phyloP scores from a whole-genome alignment of 2,329 filamentous ascomycete genomes.

The Phialophora chinensis region DNA sequence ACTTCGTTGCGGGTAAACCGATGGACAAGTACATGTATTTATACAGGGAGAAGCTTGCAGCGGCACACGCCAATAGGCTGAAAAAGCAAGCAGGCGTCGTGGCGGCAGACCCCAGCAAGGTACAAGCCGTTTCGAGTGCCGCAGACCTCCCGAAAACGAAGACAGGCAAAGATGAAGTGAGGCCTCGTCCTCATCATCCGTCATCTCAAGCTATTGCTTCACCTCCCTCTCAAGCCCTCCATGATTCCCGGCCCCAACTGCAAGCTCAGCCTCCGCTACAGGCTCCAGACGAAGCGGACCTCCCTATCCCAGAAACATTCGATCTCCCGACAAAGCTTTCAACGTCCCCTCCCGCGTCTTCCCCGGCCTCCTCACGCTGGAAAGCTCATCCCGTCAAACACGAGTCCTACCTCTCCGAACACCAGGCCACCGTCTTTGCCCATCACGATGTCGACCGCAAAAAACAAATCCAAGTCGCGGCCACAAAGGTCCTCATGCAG shows the following conservation, averaged over 20 bases:
- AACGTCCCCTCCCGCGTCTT: not conserved
- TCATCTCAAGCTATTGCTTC: not conserved
- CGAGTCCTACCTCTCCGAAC: constrained; percentile 29
- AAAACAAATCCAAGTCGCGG: constrained; percentile 30
- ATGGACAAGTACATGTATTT: constrained; percentile 32
- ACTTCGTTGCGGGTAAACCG: constrained; percentile 26
- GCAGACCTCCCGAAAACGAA: not conserved
- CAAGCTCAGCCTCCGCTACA: not conserved
- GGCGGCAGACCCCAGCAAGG: not conserved
- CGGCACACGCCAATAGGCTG: constrained; percentile 3
- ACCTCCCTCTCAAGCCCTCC: not conserved
- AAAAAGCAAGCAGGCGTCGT: not conserved
- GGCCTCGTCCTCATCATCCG: not conserved
- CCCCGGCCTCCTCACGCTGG: constrained; percentile 10
- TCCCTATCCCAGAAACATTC: constrained; percentile 3
- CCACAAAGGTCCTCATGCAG: constrained; percentile 34
- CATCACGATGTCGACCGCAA: constrained; percentile 26
- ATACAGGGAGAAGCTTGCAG: constrained; percentile 17
- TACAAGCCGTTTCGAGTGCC: not conserved
- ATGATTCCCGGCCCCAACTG: not conserved
- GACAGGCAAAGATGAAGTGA: not conserved
- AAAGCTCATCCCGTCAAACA: constrained; percentile 24
- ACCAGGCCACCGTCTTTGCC: constrained; percentile 24
- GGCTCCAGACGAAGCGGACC: not conserved
- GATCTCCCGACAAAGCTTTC: not conserved